A percentile compares a stretch with the other conserved stretches of the same genome.
phyloP scores from a whole-genome alignment of 305 asterid species.

The Fraxinus angustifolia region DNA sequence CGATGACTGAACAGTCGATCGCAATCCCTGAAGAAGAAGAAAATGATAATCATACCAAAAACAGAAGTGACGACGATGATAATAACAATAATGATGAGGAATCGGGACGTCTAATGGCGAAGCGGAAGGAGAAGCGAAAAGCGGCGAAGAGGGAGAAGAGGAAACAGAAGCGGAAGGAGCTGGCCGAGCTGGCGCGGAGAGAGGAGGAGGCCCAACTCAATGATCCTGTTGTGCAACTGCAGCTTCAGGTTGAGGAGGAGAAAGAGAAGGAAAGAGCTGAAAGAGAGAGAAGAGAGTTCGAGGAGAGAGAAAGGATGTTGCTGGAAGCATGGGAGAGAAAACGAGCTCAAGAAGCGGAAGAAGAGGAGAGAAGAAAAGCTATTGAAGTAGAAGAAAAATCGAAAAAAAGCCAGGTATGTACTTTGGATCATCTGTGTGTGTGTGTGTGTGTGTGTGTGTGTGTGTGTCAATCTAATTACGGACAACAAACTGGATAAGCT shows the following conservation, averaged over 20 bases:
- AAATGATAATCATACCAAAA: slow-evolving; percentile 1
- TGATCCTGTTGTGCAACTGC: slow-evolving; percentile 70
- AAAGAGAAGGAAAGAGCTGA: slow-evolving; percentile 63
- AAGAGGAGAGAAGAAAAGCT: slow-evolving; percentile 55
- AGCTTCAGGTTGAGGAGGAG: slow-evolving; percentile 71
- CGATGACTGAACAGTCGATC: slow-evolving; percentile 23
- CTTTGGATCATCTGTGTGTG: neutral
- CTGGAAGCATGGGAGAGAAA: slow-evolving; percentile 62
- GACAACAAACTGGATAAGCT: neutral
- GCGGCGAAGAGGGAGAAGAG: slow-evolving; percentile 80
- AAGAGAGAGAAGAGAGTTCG: slow-evolving; percentile 62
- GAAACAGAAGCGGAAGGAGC: slow-evolving; percentile 76
- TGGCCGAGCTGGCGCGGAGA: slow-evolving; percentile 63
- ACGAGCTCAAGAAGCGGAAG: slow-evolving; percentile 48
- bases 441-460: too few relatives aligned
- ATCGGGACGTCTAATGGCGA: slow-evolving; percentile 23
- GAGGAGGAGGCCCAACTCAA: slow-evolving; percentile 67
- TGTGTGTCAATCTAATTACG: neutral
- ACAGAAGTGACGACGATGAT: neutral
- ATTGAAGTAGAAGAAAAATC: slow-evolving; percentile 40
- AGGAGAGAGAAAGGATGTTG: slow-evolving; percentile 74
- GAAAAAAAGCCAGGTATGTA: slow-evolving; percentile 43
- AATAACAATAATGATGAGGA: neutral
- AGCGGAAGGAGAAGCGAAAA: slow-evolving; percentile 69
- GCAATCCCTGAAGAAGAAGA: slow-evolving; percentile 17